Conservation (phyloP, 2,329 filamentous ascomycete genomes). For the Sclerotinia spermophila region DNA sequence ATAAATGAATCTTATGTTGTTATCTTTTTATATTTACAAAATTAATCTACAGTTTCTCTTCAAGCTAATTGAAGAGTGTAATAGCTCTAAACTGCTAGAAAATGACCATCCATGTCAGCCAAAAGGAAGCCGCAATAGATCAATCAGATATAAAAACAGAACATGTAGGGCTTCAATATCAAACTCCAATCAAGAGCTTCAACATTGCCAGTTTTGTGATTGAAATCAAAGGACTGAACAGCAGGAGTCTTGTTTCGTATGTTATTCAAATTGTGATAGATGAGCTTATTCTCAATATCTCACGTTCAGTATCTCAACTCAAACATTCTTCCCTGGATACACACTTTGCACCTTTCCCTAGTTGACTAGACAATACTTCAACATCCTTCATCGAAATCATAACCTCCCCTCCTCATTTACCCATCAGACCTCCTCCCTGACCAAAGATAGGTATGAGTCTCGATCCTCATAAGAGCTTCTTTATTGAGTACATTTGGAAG, state of each 20-base stretch:
- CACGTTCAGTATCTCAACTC: no score
- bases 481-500: no score
- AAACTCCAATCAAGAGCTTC: neutral
- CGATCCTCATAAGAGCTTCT: neutral
- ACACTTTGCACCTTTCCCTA: neutral
- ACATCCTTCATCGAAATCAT: neutral
- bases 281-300: neutral
- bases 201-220: neutral
- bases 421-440: no score
- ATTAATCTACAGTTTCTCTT: neutral
- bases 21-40: neutral
- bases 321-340: neutral
- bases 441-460: no score
- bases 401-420: no score
- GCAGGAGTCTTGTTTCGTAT: neutral
- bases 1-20: neutral
- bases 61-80: neutral
- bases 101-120: neutral
- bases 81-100: neutral
- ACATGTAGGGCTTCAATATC: neutral
- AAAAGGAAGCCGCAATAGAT: neutral
- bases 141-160: neutral
- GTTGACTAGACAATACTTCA: no score
- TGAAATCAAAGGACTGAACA: no score
- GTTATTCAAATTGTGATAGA: neutral